Conservation (phyloP, 495 filamentous ascomycete genomes). For the Neurospora hispaniola region DNA sequence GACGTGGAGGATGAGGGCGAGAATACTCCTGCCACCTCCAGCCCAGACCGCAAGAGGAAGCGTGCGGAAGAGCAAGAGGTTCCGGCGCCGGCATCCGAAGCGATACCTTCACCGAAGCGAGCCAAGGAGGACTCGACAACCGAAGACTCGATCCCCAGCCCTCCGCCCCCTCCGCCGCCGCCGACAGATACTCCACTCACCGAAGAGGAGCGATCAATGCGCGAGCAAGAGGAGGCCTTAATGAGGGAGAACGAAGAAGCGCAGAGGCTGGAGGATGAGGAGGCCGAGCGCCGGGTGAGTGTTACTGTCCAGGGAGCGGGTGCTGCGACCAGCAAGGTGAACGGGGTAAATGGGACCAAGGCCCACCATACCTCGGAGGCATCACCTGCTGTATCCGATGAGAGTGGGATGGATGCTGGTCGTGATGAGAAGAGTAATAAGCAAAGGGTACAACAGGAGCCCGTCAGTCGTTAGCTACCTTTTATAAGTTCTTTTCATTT, state of each 20-base stretch:
- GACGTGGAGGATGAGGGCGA: conserved; percentile 38
- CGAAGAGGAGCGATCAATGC: conserved; percentile 28
- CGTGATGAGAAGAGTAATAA: neutral
- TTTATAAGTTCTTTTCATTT: neutral
- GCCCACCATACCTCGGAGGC: neutral
- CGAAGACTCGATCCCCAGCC: conserved; percentile 19
- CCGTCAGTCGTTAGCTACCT: neutral
- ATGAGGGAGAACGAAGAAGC: conserved; percentile 32
- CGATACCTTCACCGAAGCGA: conserved; percentile 35
- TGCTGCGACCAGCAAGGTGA: neutral
- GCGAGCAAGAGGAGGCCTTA: conserved; percentile 32
- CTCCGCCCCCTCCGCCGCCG: conserved; percentile 35
- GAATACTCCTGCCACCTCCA: conserved; percentile 21
- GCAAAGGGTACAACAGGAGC: neutral
- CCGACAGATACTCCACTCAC: conserved; percentile 20
- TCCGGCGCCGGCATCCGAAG: conserved; percentile 28
- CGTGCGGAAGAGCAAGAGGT: conserved; percentile 33
- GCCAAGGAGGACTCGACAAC: conserved; percentile 32
- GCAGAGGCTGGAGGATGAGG: conserved; percentile 31
- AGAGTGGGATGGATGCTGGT: neutral
- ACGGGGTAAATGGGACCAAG: neutral
- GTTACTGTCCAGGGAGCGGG: neutral
- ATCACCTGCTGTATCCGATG: neutral
- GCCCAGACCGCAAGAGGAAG: conserved; percentile 51
- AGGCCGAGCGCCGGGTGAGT: neutral